A percentile compares a stretch with the other conserved stretches of the same genome.
phyloP scores from a whole-genome alignment of 805 yeast species.

The Candida arabinofermentans region DNA sequence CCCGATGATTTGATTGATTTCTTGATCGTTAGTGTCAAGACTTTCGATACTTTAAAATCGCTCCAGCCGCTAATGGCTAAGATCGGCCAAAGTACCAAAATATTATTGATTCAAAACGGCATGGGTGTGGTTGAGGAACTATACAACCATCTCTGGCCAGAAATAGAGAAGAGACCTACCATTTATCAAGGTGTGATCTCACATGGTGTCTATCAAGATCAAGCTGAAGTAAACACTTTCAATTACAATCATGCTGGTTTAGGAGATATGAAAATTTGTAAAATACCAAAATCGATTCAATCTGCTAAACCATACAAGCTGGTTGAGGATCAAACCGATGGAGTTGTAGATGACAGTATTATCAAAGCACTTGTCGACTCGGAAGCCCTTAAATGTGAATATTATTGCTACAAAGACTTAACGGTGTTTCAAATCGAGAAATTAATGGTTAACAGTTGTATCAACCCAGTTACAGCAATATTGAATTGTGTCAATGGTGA shows the following conservation, averaged over 20 bases:
- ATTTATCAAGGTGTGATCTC: conserved; percentile 73
- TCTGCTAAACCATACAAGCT: neutral
- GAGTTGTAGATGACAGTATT: conserved; percentile 18
- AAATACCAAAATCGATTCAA: conserved; percentile 40
- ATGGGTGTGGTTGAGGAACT: conserved; percentile 65
- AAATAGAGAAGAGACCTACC: conserved; percentile 42
- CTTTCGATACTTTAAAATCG: conserved; percentile 68
- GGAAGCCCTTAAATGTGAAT: conserved; percentile 27
- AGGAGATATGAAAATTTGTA: conserved; percentile 59
- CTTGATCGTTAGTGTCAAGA: conserved; percentile 74
- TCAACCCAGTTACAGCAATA: conserved; percentile 79
- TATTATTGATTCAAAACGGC: conserved; percentile 80
- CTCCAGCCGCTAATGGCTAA: conserved; percentile 47
- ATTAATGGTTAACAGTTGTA: conserved; percentile 73
- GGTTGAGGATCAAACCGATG: conserved; percentile 8
- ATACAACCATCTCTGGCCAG: conserved; percentile 51
- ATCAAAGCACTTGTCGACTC: conserved; percentile 23
- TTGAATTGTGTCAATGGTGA: conserved; percentile 78
- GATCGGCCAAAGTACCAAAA: conserved; percentile 47
- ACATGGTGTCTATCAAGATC: conserved; percentile 69
- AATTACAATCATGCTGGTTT: conserved; percentile 64
- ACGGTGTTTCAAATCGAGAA: conserved; percentile 65
- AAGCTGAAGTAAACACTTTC: conserved; percentile 29
- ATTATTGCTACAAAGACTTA: conserved; percentile 39
- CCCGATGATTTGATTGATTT: conserved; percentile 21